Conservation (phyloP, 1,284 basidiomycete species). For the Peniophora sp. region DNA sequence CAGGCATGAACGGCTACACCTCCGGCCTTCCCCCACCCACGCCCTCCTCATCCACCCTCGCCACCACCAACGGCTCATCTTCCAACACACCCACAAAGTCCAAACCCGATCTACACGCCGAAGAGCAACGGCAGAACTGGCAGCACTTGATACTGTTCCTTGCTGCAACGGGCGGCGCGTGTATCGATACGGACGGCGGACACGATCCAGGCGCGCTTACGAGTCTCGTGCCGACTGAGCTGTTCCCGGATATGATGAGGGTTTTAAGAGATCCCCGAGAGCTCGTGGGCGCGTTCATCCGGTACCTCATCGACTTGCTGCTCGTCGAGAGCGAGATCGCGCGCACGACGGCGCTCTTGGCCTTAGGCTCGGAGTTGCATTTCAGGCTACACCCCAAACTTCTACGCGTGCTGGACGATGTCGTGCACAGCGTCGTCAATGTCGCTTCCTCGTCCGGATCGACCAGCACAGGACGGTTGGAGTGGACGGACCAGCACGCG, state of each 20-base stretch:
- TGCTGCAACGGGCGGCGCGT: conserved; percentile 70
- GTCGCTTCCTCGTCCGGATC: conserved; percentile 31
- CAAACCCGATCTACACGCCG: conserved; percentile 1
- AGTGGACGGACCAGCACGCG: conserved; percentile 46
- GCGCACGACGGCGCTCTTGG: conserved; percentile 72
- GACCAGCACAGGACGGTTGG: conserved; percentile 34
- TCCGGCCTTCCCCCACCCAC: neutral
- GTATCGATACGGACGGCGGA: conserved; percentile 36
- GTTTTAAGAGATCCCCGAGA: conserved; percentile 48
- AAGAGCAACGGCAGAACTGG: conserved; percentile 81
- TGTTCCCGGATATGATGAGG: conserved; percentile 67
- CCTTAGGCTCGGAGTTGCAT: conserved; percentile 72
- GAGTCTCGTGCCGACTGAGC: conserved; percentile 47
- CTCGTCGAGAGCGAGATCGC: conserved; percentile 55
- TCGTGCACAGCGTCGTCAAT: conserved; percentile 17
- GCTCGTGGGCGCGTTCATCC: conserved; percentile 58
- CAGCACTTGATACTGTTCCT: conserved; percentile 82
- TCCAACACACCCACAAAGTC: conserved; percentile 10
- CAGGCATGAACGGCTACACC: neutral
- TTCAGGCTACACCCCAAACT: conserved; percentile 62
- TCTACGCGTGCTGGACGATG: conserved; percentile 65
- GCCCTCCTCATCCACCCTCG: too few relatives aligned
- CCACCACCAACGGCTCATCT: neutral
- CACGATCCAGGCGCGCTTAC: conserved; percentile 42
- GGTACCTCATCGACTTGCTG: conserved; percentile 64